A percentile compares a stretch with the other conserved stretches of the same genome.
These are phyloP conservation scores for Tillandsia leiboldiana DNA, from an alignment of 176 grass and related monocot species.

Conservation along the genomic window DNA sequence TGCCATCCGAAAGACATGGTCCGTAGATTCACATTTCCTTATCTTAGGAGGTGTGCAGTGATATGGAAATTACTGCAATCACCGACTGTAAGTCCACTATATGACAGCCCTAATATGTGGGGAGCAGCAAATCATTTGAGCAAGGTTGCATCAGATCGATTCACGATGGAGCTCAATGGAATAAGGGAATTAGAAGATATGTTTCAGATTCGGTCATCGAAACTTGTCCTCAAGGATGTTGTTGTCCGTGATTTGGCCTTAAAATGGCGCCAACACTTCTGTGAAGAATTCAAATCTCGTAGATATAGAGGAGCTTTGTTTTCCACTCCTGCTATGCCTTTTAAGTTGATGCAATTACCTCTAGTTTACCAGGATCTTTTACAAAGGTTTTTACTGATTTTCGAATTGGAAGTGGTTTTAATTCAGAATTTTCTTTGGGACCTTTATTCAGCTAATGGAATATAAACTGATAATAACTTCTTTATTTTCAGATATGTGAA, in stretches of 20 bases:
- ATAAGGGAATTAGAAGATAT: slow-evolving; percentile 67
- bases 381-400: too few relatives aligned
- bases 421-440: slow-evolving; percentile 11
- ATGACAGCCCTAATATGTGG: slow-evolving; percentile 68
- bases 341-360: slow-evolving; percentile 88
- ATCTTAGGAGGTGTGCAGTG: slow-evolving; percentile 74
- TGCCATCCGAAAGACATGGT: slow-evolving; percentile 42
- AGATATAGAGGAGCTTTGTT: slow-evolving; percentile 45
- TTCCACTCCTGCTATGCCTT: slow-evolving; percentile 60
- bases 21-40: slow-evolving; percentile 81
- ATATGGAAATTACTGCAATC: slow-evolving; percentile 70
- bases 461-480: background rate
- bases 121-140: slow-evolving; percentile 55
- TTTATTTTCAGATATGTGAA: slow-evolving; percentile 59
- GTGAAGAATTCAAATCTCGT: slow-evolving; percentile 45
- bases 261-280: slow-evolving; percentile 90
- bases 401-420: too few relatives aligned
- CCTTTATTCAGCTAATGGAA: background rate
- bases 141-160: slow-evolving; percentile 29
- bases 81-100: slow-evolving; percentile 38
- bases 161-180: slow-evolving; percentile 48
- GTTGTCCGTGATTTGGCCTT: slow-evolving; percentile 44
- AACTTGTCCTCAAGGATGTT: slow-evolving; percentile 65
- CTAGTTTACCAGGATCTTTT: too few relatives aligned
- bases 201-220: slow-evolving; percentile 64